Evolutionary conservation across 208 protist species (phyloP).

Genomic region (Phytomonas francai): DNA sequence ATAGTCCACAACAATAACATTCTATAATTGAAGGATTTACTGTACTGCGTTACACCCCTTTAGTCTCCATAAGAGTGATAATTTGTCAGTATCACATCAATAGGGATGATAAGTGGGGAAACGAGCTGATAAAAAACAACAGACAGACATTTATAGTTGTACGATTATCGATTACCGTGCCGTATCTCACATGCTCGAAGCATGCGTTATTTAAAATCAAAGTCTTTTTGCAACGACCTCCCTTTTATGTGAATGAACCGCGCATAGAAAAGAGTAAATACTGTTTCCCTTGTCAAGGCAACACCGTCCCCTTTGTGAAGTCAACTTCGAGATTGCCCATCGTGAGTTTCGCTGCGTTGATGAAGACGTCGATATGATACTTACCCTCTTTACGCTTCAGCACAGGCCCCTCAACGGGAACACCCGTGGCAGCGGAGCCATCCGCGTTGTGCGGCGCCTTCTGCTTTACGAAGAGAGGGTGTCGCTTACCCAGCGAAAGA

Average conservation of each 20-base stretch:
- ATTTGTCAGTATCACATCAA: neutral
- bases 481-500: conserved; percentile 79
- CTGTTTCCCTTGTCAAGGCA: conserved; percentile 9
- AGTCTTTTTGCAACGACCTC: neutral
- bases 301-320: conserved; percentile 59
- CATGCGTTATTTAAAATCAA: neutral
- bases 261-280: neutral
- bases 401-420: conserved; percentile 56
- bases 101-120: neutral
- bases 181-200: neutral
- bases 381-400: conserved; percentile 82
- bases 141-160: neutral
- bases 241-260: neutral
- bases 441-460: conserved; percentile 52
- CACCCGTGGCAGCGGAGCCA: conserved; percentile 31
- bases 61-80: neutral
- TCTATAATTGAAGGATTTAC: neutral
- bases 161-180: neutral
- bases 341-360: conserved; percentile 48
- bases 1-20: neutral
- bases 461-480: conserved; percentile 88
- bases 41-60: neutral
- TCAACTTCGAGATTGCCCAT: conserved; percentile 57
- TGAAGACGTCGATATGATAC: conserved; percentile 87
- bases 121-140: neutral